Percentiles rank a stretch among this genome's conserved stretches.
These are phyloP conservation scores for Rhizopogon salebrosus DNA, from an alignment of 768 basidiomycete species.

Conservation along the genomic window DNA sequence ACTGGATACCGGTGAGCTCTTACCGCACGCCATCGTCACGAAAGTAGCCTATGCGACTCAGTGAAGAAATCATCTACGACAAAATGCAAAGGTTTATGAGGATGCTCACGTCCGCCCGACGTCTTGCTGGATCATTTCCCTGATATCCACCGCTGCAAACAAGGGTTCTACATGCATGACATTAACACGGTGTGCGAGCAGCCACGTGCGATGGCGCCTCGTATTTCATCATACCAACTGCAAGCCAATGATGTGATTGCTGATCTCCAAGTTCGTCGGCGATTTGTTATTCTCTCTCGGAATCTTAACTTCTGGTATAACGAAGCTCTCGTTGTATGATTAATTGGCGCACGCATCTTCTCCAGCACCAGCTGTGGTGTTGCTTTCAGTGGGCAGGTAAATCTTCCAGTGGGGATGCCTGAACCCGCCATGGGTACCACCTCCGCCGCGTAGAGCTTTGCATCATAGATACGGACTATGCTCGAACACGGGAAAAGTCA, in stretches of 20 bases:
- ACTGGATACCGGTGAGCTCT: slow-evolving; percentile 84
- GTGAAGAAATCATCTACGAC: slow-evolving; percentile 49
- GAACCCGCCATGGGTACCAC: no score
- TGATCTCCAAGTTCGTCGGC: slow-evolving; percentile 51
- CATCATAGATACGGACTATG: no score
- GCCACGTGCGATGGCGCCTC: slow-evolving; percentile 3
- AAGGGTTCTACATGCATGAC: slow-evolving; percentile 66
- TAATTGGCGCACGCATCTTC: slow-evolving; percentile 81
- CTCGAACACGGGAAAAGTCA: no score
- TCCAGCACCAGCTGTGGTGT: slow-evolving; percentile 57
- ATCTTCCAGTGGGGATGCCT: slow-evolving; percentile 31
- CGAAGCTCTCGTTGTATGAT: slow-evolving; percentile 66
- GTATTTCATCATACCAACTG: slow-evolving; percentile 71
- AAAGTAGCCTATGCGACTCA: slow-evolving; percentile 93
- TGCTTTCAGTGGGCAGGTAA: slow-evolving; percentile 47
- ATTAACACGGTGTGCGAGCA: neutral
- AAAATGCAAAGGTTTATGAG: slow-evolving; percentile 1
- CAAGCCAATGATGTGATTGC: slow-evolving; percentile 86
- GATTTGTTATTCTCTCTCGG: slow-evolving; percentile 26
- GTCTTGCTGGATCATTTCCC: slow-evolving; percentile 88
- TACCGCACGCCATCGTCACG: slow-evolving; percentile 67
- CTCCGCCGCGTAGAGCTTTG: no score
- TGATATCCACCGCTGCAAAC: slow-evolving; percentile 86
- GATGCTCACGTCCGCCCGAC: slow-evolving; percentile 91
- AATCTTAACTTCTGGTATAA: slow-evolving; percentile 44